Percentiles rank a stretch among this genome's conserved stretches.
Conservation (phyloP, 192 early-diverging fungal species). For the Coemansia sp. region DNA sequence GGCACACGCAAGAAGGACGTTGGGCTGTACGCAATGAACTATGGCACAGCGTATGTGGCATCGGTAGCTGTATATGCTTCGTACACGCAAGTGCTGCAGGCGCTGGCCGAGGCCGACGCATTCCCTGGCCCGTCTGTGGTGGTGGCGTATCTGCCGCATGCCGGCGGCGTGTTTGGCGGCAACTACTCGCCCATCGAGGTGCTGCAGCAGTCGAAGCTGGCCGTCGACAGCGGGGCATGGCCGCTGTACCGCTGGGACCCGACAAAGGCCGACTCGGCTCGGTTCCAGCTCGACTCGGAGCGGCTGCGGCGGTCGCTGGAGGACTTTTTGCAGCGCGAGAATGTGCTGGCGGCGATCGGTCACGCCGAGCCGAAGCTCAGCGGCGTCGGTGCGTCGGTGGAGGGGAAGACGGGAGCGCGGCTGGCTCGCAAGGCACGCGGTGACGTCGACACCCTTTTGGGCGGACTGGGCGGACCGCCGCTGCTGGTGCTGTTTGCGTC, state of each 20-base stretch:
- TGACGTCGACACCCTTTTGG: constrained; percentile 67
- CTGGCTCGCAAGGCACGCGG: constrained; percentile 65
- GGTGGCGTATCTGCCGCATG: constrained; percentile 79
- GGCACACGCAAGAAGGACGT: constrained; percentile 87
- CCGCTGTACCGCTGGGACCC: constrained; percentile 97
- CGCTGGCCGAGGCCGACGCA: constrained; percentile 86
- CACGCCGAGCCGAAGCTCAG: constrained; percentile 64
- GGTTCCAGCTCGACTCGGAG: constrained; percentile 73
- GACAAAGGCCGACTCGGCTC: constrained; percentile 53
- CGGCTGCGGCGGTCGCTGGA: constrained; percentile 65
- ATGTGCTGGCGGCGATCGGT: constrained; percentile 76
- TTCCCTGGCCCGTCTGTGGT: constrained; percentile 88
- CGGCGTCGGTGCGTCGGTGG: constrained; percentile 61
- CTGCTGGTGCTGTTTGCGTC: constrained; percentile 87
- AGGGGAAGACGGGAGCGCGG: constrained; percentile 57
- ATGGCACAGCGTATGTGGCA: constrained; percentile 86
- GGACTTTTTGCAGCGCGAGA: constrained; percentile 81
- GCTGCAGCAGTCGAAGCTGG: constrained; percentile 86
- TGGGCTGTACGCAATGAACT: constrained; percentile 95
- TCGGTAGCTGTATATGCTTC: constrained; percentile 84
- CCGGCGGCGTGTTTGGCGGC: constrained; percentile 47
- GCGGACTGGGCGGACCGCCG: constrained; percentile 72
- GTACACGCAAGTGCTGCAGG: constrained; percentile 85
- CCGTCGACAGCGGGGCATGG: constrained; percentile 89
- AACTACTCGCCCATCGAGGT: constrained; percentile 65